Conservation (phyloP, 2,329 filamentous ascomycete genomes). For the Penicillium polonicum region DNA sequence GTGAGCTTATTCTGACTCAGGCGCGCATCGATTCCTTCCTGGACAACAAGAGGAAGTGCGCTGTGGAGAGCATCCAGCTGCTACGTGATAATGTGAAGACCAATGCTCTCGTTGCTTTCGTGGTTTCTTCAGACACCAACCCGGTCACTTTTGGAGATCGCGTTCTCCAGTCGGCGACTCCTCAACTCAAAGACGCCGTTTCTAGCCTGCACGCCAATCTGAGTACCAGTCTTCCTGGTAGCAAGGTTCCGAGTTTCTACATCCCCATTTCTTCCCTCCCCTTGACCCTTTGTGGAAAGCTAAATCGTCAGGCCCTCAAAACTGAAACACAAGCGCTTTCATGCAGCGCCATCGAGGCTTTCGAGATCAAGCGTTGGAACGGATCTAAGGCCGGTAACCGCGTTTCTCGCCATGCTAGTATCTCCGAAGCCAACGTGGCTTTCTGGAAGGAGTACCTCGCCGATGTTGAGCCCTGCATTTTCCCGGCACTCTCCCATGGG, state of each 20-base stretch:
- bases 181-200: slow-evolving; percentile 15
- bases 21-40: slow-evolving; percentile 14
- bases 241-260: slow-evolving; percentile 38
- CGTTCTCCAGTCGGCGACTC: slow-evolving; percentile 15
- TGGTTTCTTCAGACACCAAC: slow-evolving; percentile 12
- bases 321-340: slow-evolving; percentile 16
- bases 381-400: slow-evolving; percentile 14
- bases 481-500: slow-evolving; percentile 35
- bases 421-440: slow-evolving; percentile 33
- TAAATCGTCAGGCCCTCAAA: slow-evolving; percentile 28
- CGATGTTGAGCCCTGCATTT: slow-evolving; percentile 48
- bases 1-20: slow-evolving; percentile 13
- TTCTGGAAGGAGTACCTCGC: slow-evolving; percentile 50
- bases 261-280: slow-evolving; percentile 36
- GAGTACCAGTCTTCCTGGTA: slow-evolving; percentile 27
- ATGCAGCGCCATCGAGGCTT: slow-evolving; percentile 6
- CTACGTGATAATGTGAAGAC: not conserved
- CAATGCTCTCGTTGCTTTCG: slow-evolving; percentile 21
- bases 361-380: slow-evolving; percentile 23
- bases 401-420: slow-evolving; percentile 5
- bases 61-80: slow-evolving; percentile 19
- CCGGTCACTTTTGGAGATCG: not conserved
- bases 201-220: slow-evolving; percentile 24
- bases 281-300: slow-evolving; percentile 33
- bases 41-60: slow-evolving; percentile 17